Evolutionary conservation across 2,329 filamentous ascomycete genomes (phyloP).

Genomic region (Phaeosphaeriaceae sp.): DNA sequence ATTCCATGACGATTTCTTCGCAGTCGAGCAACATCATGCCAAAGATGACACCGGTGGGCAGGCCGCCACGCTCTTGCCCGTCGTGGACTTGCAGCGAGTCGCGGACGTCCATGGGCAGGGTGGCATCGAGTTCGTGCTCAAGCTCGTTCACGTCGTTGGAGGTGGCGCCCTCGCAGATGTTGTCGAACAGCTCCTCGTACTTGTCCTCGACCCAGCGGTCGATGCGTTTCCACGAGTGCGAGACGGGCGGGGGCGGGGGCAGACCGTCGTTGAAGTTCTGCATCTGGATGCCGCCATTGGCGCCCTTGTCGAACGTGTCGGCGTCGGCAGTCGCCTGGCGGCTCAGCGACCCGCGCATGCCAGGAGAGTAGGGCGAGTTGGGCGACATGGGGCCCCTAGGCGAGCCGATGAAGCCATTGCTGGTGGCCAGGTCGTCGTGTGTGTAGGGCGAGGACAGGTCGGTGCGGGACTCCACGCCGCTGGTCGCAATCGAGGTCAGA

Average conservation of each 20-base stretch:
- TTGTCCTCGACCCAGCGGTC: conserved; percentile 94
- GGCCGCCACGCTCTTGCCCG: conserved; percentile 93
- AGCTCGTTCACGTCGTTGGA: conserved; percentile 95
- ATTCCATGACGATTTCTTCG: conserved; percentile 97
- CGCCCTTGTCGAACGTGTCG: conserved; percentile 66
- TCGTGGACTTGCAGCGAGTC: conserved; percentile 92
- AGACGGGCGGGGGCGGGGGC: conserved; percentile 85
- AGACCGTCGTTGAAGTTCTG: conserved; percentile 92
- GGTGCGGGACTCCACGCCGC: conserved; percentile 82
- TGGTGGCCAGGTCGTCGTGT: conserved; percentile 68
- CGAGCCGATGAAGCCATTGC: conserved; percentile 67
- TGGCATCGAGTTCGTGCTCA: conserved; percentile 94
- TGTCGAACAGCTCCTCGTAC: conserved; percentile 92
- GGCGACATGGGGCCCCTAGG: conserved; percentile 64
- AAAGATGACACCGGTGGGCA: conserved; percentile 91
- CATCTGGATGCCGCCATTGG: conserved; percentile 88
- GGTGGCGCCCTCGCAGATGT: conserved; percentile 90
- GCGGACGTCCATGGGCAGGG: conserved; percentile 88
- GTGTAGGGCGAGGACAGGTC: conserved; percentile 82
- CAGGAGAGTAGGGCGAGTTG: conserved; percentile 83
- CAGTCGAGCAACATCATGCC: conserved; percentile 95
- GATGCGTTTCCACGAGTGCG: conserved; percentile 92
- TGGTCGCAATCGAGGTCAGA: conserved; percentile 85
- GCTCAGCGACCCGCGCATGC: conserved; percentile 80
- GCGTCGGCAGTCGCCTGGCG: conserved; percentile 65